Conservation (phyloP, 306 rosid species). For the Chamaecrista fasciculata region DNA sequence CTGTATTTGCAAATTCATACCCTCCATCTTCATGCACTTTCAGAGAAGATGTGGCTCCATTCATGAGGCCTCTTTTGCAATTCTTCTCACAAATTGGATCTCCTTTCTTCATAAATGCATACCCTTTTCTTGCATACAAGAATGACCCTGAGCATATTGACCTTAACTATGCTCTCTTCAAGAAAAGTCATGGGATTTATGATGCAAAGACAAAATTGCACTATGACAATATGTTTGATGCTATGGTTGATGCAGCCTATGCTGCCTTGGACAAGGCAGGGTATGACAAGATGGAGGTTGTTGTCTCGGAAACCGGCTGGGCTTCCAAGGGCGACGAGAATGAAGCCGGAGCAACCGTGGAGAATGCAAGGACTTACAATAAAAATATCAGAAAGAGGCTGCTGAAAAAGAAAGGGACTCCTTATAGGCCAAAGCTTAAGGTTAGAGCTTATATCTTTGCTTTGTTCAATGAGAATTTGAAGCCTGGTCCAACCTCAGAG, state of each 20-base stretch:
- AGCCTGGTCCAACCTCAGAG: slow-evolving; percentile 60
- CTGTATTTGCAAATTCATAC: slow-evolving; percentile 77
- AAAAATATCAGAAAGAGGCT: slow-evolving; percentile 53
- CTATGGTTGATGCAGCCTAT: slow-evolving; percentile 82
- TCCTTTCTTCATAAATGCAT: slow-evolving; percentile 89
- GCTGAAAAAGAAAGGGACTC: slow-evolving; percentile 83
- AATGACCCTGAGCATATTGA: slow-evolving; percentile 79
- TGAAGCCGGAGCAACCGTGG: slow-evolving; percentile 64
- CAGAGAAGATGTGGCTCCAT: slow-evolving; percentile 54
- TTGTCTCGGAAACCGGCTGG: slow-evolving; percentile 95
- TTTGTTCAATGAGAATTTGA: slow-evolving; percentile 61
- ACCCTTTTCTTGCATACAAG: slow-evolving; percentile 90
- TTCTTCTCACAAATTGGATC: slow-evolving; percentile 71
- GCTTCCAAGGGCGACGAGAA: slow-evolving; percentile 71
- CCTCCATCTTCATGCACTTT: slow-evolving; percentile 89
- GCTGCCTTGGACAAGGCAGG: slow-evolving; percentile 83
- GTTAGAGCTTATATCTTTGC: slow-evolving; percentile 67
- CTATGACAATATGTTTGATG: slow-evolving; percentile 84
- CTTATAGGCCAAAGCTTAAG: slow-evolving; percentile 64
- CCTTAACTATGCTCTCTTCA: slow-evolving; percentile 72
- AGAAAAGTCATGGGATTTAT: slow-evolving; percentile 57
- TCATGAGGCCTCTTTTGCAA: slow-evolving; percentile 74
- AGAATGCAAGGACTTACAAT: slow-evolving; percentile 72
- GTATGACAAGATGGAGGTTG: slow-evolving; percentile 62
- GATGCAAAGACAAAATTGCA: slow-evolving; percentile 80